A percentile compares a stretch with the other conserved stretches of the same genome.
phyloP scores from a whole-genome alignment of 1,284 basidiomycete genomes.

The Calocybe gambosa region DNA sequence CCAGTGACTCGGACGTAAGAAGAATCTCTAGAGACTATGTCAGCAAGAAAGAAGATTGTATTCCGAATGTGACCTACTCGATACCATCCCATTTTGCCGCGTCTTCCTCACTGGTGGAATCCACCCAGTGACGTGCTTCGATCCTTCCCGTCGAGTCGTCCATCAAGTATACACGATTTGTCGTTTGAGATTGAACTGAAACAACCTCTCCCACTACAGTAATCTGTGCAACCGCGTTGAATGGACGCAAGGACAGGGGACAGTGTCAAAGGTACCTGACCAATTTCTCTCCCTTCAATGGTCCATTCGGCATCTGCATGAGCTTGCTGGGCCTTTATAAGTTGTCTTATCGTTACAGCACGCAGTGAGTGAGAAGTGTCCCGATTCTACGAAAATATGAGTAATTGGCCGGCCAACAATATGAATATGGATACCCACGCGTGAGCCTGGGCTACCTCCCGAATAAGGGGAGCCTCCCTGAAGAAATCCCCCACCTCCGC shows the following conservation, averaged over 20 bases:
- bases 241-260: conserved; percentile 3
- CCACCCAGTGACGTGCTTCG: conserved; percentile 88
- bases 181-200: conserved; percentile 66
- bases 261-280: conserved; percentile 50
- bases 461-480: conserved; percentile 34
- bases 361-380: conserved; percentile 67
- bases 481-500: conserved; percentile 34
- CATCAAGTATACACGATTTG: conserved; percentile 77
- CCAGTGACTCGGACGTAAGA: conserved; percentile 85
- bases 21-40: conserved; percentile 50
- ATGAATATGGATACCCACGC: conserved; percentile 26
- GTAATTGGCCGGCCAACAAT: no score
- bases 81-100: conserved; percentile 34
- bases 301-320: conserved; percentile 88
- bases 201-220: conserved; percentile 81
- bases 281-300: conserved; percentile 77
- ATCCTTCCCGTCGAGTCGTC: conserved; percentile 90
- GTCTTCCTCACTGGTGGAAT: conserved; percentile 52
- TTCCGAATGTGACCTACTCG: conserved; percentile 30
- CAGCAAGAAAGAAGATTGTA: not conserved
- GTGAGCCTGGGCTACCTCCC: conserved; percentile 33
- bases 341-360: conserved; percentile 82
- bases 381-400: conserved; percentile 16
- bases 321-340: conserved; percentile 71
- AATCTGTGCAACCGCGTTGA: conserved; percentile 34